Conservation (phyloP, 148 eudicot genomes). For the Limonium bicolor region DNA sequence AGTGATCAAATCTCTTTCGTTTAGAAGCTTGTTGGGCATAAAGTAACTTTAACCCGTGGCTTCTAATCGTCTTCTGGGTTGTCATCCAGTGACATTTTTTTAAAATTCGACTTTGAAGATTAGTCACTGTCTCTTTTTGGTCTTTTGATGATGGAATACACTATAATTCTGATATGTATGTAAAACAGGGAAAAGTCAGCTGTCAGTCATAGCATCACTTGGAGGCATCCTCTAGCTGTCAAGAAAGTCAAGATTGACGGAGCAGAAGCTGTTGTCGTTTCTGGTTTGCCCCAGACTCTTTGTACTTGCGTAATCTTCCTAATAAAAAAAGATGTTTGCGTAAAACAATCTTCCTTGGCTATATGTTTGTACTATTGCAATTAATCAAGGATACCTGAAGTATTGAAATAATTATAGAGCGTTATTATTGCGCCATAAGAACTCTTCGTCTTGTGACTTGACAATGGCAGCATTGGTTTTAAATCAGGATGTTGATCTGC, state of each 20-base stretch:
- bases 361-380: not conserved
- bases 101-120: too few species aligned
- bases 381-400: not conserved
- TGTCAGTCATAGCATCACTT: conserved; percentile 71
- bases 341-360: not conserved
- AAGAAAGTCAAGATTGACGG: conserved; percentile 68
- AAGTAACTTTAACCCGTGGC: too few species aligned
- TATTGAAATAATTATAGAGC: not conserved
- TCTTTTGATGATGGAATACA: too few species aligned
- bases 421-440: not conserved
- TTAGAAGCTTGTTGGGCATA: too few species aligned
- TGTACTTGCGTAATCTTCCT: not conserved
- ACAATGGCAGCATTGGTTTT: too few species aligned
- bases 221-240: conserved; percentile 52
- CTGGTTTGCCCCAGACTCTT: conserved; percentile 41
- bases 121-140: too few species aligned
- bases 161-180: too few species aligned
- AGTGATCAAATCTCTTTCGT: too few species aligned
- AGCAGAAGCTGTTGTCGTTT: conserved; percentile 67
- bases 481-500: too few species aligned
- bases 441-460: not conserved
- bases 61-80: too few species aligned
- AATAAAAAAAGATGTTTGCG: not conserved
- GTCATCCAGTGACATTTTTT: too few species aligned
- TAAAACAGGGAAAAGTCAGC: conserved; percentile 94